Percentiles rank a stretch among this genome's conserved stretches.
These are phyloP conservation scores for Solanum tarapatanum DNA, from an alignment of 257 asterid species.

Conservation along the genomic window DNA sequence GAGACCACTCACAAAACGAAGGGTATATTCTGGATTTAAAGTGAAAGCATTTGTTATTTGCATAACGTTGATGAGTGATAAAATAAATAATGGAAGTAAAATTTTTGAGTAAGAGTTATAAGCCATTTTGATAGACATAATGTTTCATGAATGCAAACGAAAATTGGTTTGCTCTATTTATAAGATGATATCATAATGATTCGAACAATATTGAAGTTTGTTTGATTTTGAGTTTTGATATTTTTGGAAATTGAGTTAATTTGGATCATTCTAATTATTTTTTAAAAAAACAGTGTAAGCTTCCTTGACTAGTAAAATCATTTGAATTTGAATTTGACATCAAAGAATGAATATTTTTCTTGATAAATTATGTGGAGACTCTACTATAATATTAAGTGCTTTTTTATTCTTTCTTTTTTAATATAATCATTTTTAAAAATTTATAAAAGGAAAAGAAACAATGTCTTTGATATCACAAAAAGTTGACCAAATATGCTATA, in stretches of 20 bases:
- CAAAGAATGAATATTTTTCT: not conserved
- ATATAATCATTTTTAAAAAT: too few relatives aligned
- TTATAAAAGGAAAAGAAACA: not conserved
- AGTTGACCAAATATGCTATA: not conserved
- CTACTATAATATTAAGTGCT: too few relatives aligned
- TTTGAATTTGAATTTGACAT: not conserved
- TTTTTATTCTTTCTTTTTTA: too few relatives aligned
- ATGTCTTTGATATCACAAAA: too few relatives aligned
- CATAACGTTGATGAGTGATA: not conserved
- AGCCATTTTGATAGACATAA: not conserved
- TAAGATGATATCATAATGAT: not conserved
- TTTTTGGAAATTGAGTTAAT: not conserved
- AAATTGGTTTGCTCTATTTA: not conserved
- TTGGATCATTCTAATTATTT: not conserved
- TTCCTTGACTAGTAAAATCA: not conserved
- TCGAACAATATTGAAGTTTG: not conserved
- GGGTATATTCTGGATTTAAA: not conserved
- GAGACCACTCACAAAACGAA: not conserved
- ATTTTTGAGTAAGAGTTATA: not conserved
- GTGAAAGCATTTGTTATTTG: not conserved
- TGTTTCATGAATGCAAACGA: not conserved
- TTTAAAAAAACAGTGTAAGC: not conserved
- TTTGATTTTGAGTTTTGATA: not conserved
- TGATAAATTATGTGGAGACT: not conserved
- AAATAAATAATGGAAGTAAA: not conserved